phyloP scores from a whole-genome alignment of 345 rosid species.

The Gossypium australe region DNA sequence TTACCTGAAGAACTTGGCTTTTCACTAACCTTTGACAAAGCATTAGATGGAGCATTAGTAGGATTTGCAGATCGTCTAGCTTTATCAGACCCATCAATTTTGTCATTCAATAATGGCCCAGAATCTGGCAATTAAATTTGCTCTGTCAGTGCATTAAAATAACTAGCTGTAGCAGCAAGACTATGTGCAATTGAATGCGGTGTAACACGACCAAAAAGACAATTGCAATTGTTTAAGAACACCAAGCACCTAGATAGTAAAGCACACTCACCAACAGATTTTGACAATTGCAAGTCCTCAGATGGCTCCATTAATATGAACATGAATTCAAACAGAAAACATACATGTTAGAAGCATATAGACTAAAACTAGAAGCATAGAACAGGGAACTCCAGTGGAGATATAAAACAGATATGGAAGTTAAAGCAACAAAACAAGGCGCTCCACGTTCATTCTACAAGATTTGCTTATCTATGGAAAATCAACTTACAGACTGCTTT shows the following conservation, averaged over 20 bases:
- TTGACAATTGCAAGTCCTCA: slow-evolving; percentile 27
- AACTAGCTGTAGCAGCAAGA: too few relatives aligned
- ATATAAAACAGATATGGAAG: neutral
- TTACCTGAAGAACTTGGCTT: slow-evolving; percentile 38
- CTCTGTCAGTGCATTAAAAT: neutral
- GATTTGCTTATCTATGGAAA: neutral
- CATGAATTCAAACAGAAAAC: neutral
- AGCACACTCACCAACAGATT: slow-evolving; percentile 34
- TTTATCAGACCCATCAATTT: slow-evolving; percentile 36
- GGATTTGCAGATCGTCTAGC: slow-evolving; percentile 32
- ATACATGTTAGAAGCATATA: neutral
- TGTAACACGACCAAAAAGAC: too few relatives aligned
- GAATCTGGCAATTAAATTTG: slow-evolving; percentile 31
- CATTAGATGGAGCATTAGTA: slow-evolving; percentile 25
- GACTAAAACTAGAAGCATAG: neutral
- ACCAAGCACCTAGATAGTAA: neutral
- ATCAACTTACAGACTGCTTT: slow-evolving; percentile 36
- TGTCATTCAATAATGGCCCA: slow-evolving; percentile 20
- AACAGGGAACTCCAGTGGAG: neutral
- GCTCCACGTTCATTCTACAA: neutral
- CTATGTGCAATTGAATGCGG: too few relatives aligned
- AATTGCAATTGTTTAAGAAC: too few relatives aligned
- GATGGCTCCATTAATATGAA: slow-evolving; percentile 28
- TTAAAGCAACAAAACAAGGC: neutral
- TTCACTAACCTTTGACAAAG: slow-evolving; percentile 16